Evolutionary conservation across 2,329 filamentous ascomycete genomes (phyloP), one percentile per base, ranked within the genome.

Genomic region (Lachnellula occidentalis): DNA sequence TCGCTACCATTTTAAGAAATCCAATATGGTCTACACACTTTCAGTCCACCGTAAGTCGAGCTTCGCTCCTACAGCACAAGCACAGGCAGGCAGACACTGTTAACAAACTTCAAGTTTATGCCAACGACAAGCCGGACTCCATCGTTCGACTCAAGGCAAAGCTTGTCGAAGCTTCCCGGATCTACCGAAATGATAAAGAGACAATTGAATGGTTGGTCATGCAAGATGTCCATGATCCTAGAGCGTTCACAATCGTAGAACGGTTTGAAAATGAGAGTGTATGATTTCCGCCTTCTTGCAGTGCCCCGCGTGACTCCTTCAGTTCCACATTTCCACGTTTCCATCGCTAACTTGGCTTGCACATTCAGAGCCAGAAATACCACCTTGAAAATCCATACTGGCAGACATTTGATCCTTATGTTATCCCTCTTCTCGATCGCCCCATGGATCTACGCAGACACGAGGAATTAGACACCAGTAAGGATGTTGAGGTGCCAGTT

Each of bases 181-280:
- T 90, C 59, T 90, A 90, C 73, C 81, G 78, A 60, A 76, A 87
- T 60, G 87, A 90, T 73, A 81, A 81, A 66, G 87, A 90, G 74
- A 88, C 81, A 0, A 66, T 85, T 55, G 79, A 14, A 45, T 90
- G 87, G 87, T 82, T 88, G 70, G 86, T 90, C 59, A 90, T 90
- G 87, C 87, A 90, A 73, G 83, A 85, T 64, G 78, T 83, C 55
- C 76, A 80, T 64, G 86, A 90, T 69, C 77, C 78, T 45, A 77
- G 85, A 55, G 82, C 84, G 48, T 90, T 90, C 71, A 88, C 83
- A 47, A 87, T 90, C 64, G 86, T 90, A 46, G 87, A 90, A 73
- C 76, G 87, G 34, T 90, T 88, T 70, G 78, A 80, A 64, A 77
- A 84, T 57, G 87, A 90, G 68, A 74, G 73, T 49, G 81, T 84